Evolutionary conservation across 169 alveolate species (phyloP), one percentile per base, ranked within the genome.

Genomic region (Plasmodium coatneyi): DNA sequence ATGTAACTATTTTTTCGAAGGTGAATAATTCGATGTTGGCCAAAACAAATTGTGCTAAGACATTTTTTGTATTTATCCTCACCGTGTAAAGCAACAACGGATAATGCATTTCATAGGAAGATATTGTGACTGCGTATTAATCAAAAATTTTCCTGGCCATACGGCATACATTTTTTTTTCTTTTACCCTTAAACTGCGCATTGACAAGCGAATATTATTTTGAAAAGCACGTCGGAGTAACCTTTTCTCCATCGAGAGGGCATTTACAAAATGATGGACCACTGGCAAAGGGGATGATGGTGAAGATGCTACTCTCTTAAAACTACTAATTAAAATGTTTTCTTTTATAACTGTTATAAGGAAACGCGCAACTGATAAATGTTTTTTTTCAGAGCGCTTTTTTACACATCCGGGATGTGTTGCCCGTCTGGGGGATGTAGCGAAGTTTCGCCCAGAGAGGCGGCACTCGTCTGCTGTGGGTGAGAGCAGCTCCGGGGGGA

Each of bases 281-380:
- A 46, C 19, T 7, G 32, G 2, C n/a, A 80, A 30, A 41, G 41
- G 9, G 54, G 19, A 22, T 19, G 32, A 10, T 78, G 71, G 5
- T 28, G 56, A 36, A 25, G 10, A 10, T 25, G 52, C 54, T 43
- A 46, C 56, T 81, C 71, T 39, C 39, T 0, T 30, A 81, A 22
- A 34, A 5, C 32, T 6, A 56, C 36, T 3, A 36, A 66, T 66
- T 34, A 82, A 82, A 56, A 82, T 82, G 92, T 82, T 66, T 56
- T 54, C 28, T 66, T 82, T 82, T 10, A n/a, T 34, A 36, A 82
- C 43, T 82, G 30, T 82, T 22, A 9, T 70, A 82, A 82, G 34
- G 92, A 56, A 16, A 66, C 49, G 46, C 74, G 60, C 72, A 32
- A 84, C 71, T 25, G 19, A 87, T 14, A 87, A 56, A 43, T 54